A percentile compares a stretch with the other conserved stretches of the same genome.
Conservation (phyloP, 2,329 filamentous ascomycete genomes). For the Diplodia scrobiculata region DNA sequence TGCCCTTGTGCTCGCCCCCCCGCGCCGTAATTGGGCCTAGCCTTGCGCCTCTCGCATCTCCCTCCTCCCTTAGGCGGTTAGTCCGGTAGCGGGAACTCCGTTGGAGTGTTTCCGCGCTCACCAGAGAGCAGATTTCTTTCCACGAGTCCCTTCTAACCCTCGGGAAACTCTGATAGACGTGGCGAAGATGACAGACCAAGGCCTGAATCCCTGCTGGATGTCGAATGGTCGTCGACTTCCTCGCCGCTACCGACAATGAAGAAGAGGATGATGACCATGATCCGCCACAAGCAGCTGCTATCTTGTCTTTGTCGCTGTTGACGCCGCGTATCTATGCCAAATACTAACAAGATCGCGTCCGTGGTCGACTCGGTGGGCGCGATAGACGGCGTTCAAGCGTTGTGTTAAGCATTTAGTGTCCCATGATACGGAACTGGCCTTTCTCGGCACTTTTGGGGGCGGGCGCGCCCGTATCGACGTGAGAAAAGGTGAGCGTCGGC, state of each 20-base stretch:
- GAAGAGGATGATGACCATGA: background rate
- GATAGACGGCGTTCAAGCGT: conserved; percentile 5
- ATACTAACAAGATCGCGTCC: background rate
- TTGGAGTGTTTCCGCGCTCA: background rate
- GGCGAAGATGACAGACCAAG: background rate
- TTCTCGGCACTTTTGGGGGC: background rate
- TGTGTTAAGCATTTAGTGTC: conserved; percentile 15
- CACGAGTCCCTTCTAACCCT: background rate
- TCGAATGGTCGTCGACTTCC: background rate
- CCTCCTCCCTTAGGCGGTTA: conserved; percentile 10
- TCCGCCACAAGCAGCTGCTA: background rate
- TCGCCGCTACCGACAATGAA: background rate
- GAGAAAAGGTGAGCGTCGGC: conserved; percentile 3
- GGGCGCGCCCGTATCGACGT: background rate
- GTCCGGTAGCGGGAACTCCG: background rate
- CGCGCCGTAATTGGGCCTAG: background rate
- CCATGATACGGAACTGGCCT: background rate
- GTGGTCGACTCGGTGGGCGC: background rate
- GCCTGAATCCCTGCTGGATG: background rate
- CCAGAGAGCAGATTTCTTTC: background rate
- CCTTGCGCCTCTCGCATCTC: background rate
- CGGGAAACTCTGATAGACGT: background rate
- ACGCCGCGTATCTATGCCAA: conserved; percentile 1
- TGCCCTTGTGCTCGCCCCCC: background rate
- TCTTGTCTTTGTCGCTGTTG: background rate